Percentiles rank a stretch among this genome's conserved stretches.
Conservation (phyloP, 1,284 basidiomycete genomes). For the Cronartium ribicola region DNA sequence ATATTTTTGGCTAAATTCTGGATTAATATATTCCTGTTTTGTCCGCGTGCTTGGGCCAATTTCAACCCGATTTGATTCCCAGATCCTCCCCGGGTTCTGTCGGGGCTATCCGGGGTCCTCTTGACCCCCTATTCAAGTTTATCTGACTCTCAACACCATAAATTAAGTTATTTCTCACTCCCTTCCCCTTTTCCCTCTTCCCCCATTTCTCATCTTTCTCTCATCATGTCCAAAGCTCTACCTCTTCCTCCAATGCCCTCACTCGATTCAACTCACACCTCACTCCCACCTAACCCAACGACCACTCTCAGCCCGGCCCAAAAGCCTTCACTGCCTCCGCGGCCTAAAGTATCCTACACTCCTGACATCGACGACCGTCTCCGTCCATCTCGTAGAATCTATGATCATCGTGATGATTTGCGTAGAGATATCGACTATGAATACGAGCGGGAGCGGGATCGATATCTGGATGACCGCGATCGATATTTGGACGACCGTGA, state of each 20-base stretch:
- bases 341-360: slow-evolving; percentile 37
- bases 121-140: too few species aligned
- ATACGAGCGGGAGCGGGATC: slow-evolving; percentile 25
- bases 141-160: too few species aligned
- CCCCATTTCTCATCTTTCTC: background rate
- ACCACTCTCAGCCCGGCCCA: background rate
- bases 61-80: too few species aligned
- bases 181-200: too few species aligned
- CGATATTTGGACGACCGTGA: slow-evolving; percentile 22
- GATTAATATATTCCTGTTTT: too few species aligned
- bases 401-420: slow-evolving; percentile 24
- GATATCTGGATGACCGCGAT: slow-evolving; percentile 26
- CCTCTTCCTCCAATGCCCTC: background rate
- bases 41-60: too few species aligned
- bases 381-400: slow-evolving; percentile 3
- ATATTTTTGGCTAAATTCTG: too few species aligned
- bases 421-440: slow-evolving; percentile 34
- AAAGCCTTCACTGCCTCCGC: slow-evolving; percentile 16
- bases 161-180: too few species aligned
- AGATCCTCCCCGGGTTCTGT: too few species aligned
- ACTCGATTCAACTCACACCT: background rate
- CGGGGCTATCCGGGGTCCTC: too few species aligned
- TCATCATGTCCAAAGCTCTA: background rate
- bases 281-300: background rate
- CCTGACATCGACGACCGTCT: slow-evolving; percentile 24